These are phyloP conservation scores for Fusarium sacchari DNA, from an alignment of 2,329 filamentous ascomycete species.

Conservation along the genomic window DNA sequence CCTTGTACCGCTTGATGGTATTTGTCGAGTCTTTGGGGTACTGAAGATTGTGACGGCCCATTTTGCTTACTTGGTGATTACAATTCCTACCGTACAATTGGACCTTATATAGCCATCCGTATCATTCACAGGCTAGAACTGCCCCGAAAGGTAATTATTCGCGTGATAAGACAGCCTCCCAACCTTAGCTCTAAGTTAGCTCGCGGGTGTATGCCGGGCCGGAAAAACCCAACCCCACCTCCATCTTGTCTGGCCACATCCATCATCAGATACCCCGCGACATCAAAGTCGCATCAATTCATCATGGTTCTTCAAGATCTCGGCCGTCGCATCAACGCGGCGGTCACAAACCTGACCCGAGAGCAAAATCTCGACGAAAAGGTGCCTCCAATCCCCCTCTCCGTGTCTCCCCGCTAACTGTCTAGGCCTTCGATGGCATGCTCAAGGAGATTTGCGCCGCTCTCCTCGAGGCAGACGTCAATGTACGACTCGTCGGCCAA, in stretches of 20 bases:
- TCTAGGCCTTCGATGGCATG: constrained; percentile 93
- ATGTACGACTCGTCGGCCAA: constrained; percentile 89
- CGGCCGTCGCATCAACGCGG: constrained; percentile 96
- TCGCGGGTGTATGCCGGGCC: neutral
- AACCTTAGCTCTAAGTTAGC: neutral
- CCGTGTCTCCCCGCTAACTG: constrained; percentile 16
- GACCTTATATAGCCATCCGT: constrained; percentile 1
- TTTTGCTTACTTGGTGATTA: constrained; percentile 17
- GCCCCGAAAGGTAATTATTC: constrained; percentile 9
- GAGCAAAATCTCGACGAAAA: constrained; percentile 97
- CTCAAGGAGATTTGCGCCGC: constrained; percentile 97
- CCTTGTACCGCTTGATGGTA: constrained; percentile 73
- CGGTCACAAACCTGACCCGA: constrained; percentile 91
- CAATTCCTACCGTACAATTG: neutral
- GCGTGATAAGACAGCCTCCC: neutral
- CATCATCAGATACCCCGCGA: constrained; percentile 41
- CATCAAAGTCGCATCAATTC: constrained; percentile 35
- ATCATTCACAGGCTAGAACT: constrained; percentile 13
- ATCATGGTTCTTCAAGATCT: constrained; percentile 98
- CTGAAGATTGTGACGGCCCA: constrained; percentile 56
- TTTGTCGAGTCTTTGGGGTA: constrained; percentile 73
- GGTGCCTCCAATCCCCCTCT: constrained; percentile 57
- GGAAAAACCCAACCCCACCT: constrained; percentile 38
- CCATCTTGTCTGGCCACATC: constrained; percentile 40
- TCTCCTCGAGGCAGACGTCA: constrained; percentile 96